Conservation (phyloP, 1,139 yeast species). For the Lodderomyces parapsilosis region DNA sequence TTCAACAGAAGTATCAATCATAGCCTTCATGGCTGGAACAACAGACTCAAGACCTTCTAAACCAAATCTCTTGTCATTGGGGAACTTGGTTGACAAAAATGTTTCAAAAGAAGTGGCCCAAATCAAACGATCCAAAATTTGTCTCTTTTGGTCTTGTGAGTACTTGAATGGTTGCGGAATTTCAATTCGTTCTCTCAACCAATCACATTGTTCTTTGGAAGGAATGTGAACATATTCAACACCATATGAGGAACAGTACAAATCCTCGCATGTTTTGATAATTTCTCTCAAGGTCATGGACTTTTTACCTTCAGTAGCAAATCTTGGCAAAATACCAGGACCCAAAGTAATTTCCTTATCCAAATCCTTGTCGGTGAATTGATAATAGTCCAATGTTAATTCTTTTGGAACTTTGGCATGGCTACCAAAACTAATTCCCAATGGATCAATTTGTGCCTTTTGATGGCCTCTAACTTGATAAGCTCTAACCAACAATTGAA, state of each 20-base stretch:
- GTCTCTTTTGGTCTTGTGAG: constrained; percentile 88
- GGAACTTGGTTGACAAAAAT: constrained; percentile 91
- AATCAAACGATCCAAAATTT: constrained; percentile 91
- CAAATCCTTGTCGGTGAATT: constrained; percentile 83
- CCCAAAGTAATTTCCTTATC: constrained; percentile 86
- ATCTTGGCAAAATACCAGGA: constrained; percentile 95
- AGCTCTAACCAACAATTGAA: constrained; percentile 94
- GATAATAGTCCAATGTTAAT: constrained; percentile 87
- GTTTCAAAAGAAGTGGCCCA: constrained; percentile 96
- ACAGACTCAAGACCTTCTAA: constrained; percentile 97
- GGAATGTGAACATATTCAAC: constrained; percentile 97
- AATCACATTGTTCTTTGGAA: constrained; percentile 91
- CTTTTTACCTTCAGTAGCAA: constrained; percentile 67
- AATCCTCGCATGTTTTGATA: constrained; percentile 71
- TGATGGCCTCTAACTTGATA: constrained; percentile 98
- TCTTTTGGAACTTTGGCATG: constrained; percentile 69
- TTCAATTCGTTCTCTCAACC: constrained; percentile 97
- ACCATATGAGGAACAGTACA: constrained; percentile 89
- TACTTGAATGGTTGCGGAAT: constrained; percentile 86
- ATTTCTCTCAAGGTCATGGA: constrained; percentile 74
- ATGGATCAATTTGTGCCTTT: constrained; percentile 93
- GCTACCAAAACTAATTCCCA: constrained; percentile 84
- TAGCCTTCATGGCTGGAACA: constrained; percentile 94
- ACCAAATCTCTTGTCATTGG: constrained; percentile 98
- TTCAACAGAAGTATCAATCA: constrained; percentile 92